Evolutionary conservation across 352 stramenopile genomes (phyloP).

Genomic region (Phytophthora tubulina): DNA sequence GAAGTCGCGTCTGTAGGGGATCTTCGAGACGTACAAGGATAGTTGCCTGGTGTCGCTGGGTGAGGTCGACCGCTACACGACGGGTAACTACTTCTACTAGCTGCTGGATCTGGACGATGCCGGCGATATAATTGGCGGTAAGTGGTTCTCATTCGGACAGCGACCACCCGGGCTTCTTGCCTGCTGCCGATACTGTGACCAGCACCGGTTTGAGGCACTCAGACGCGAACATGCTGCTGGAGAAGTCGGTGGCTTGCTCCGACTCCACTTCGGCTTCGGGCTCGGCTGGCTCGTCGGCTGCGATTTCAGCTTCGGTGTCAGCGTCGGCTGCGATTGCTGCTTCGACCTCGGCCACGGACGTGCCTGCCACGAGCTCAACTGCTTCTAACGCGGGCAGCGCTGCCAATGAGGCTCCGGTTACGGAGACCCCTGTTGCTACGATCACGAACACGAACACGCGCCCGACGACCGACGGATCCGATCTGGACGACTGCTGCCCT

Average conservation of each 20-base stretch:
- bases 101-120: conserved; percentile 43
- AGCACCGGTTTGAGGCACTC: conserved; percentile 29
- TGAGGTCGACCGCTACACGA: conserved; percentile 31
- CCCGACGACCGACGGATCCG: background rate
- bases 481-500: background rate
- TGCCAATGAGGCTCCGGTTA: background rate
- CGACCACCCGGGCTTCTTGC: conserved; percentile 52
- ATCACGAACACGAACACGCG: background rate
- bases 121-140: conserved; percentile 12
- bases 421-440: background rate
- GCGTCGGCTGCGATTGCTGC: background rate
- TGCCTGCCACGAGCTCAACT: conserved; percentile 4
- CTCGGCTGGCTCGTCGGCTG: background rate
- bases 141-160: conserved; percentile 46
- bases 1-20: conserved; percentile 51
- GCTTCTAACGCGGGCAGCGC: conserved; percentile 1
- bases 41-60: conserved; percentile 38
- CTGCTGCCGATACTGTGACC: conserved; percentile 30
- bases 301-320: background rate
- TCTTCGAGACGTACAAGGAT: conserved; percentile 48
- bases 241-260: conserved; percentile 25
- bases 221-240: conserved; percentile 24
- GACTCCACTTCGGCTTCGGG: conserved; percentile 9
- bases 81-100: conserved; percentile 45
- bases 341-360: background rate